Percentiles rank a stretch among this genome's conserved stretches.
Conservation (phyloP, 352 stramenopile genomes). For the Phytophthora colocasiae region DNA sequence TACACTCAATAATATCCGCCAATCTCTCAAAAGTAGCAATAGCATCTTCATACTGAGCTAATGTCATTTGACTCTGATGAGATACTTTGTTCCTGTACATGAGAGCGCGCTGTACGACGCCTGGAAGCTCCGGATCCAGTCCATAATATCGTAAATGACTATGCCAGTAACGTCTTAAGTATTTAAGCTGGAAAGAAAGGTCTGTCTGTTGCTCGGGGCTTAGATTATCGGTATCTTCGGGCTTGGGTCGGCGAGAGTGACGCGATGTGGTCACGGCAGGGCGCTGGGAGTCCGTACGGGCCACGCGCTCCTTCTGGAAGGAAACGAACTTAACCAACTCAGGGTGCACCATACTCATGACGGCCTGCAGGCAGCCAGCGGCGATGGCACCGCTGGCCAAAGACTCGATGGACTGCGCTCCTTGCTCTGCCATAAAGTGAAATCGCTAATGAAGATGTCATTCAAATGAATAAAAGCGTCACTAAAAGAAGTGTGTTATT, state of each 20-base stretch:
- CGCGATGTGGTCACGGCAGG: neutral
- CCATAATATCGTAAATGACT: conserved; percentile 42
- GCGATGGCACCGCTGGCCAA: conserved; percentile 39
- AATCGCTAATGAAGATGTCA: too few relatives aligned
- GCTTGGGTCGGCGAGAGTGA: neutral
- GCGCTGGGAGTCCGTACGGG: conserved; percentile 20
- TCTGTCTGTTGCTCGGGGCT: conserved; percentile 35
- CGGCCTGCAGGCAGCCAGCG: conserved; percentile 45
- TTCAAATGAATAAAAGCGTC: too few relatives aligned
- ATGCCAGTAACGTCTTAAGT: conserved; percentile 47
- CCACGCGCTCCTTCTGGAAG: conserved; percentile 44
- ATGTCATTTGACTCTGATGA: conserved; percentile 41
- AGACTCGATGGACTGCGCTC: conserved; percentile 32
- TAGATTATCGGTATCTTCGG: conserved; percentile 1
- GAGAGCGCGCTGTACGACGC: conserved; percentile 40
- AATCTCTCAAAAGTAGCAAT: conserved; percentile 48
- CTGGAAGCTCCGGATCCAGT: conserved; percentile 33
- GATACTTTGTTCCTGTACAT: conserved; percentile 47
- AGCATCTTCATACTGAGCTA: conserved; percentile 37
- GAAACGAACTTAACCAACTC: conserved; percentile 46
- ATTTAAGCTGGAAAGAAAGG: conserved; percentile 48
- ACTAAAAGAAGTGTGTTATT: too few relatives aligned
- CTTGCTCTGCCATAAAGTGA: neutral
- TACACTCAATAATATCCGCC: conserved; percentile 46
- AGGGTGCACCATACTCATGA: conserved; percentile 53